Base-by-base conservation (phyloP, 2,329 filamentous ascomycete species). In the Neoscytalidium dimidiatum region DNA sequence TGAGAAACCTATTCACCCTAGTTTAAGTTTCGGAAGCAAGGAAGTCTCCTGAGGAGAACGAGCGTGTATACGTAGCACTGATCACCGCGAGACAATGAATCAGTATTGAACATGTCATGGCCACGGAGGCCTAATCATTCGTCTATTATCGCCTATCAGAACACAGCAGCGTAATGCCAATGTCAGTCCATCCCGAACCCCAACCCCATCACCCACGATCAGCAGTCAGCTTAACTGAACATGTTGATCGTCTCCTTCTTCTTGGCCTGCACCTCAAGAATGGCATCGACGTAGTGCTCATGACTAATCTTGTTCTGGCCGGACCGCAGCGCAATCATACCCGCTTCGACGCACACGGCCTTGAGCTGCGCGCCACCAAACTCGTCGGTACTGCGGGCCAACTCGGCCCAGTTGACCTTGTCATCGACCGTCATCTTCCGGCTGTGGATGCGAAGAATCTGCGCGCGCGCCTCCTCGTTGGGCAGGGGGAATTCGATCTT, bases 401-500 rank as follows among this genome's bases (percentile, higher is more conserved):
- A 79, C 79, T 99, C 95, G 66, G 89, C 86, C 94, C 95, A 99
- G 85, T 99, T 99, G 75, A 99, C 91, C 63, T 85, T 89, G 62
- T 92, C 88, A 73, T 97, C 93, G 14, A 97, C 92, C 68, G 91
- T 95, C 95, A 99, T 99, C 85, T 99, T 99, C 73, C 95, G 88
- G 66, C 92, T 96, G 82, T 99, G 95, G 70, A 99, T 99, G 80
- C 93, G 93, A 71, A 99, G 83, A 78, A 99, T 99, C 82, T 99
- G 94, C 21, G 94, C 94, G 67, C 95, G 89, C 2, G 95, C 94
- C 81, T 99, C 95, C 80, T 99, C 96, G 75, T 99, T 99, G 3
- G 95, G 95, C 62, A 99, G 85, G 0, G 95, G 95, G 80, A 99
- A 99, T 80, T 99, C 95, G 74, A 98, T 98, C 85, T 98, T 98